Percentiles rank a stretch among this genome's conserved stretches.
Evolutionary conservation across 2,329 filamentous ascomycete genomes (phyloP).

Genomic region (Xylariaceae sp.): DNA sequence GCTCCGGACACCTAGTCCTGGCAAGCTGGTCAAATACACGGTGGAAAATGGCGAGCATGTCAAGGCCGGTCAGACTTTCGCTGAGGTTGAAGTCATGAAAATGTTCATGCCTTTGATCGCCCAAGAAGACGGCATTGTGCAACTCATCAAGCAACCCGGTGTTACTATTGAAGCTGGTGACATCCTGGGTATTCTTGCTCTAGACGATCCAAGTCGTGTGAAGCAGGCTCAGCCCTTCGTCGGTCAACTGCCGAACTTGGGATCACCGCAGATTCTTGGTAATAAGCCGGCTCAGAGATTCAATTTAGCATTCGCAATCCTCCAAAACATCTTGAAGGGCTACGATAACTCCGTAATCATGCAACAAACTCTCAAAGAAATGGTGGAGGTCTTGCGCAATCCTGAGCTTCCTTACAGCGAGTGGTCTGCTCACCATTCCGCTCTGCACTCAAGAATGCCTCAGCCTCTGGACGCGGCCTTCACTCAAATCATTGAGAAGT

Average conservation of each 20-base stretch:
- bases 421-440: conserved; percentile 93
- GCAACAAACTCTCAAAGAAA: conserved; percentile 77
- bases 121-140: conserved; percentile 91
- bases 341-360: conserved; percentile 99
- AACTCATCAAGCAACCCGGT: conserved; percentile 98
- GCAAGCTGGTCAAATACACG: conserved; percentile 97
- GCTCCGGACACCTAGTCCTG: conserved; percentile 87
- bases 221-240: conserved; percentile 95
- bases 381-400: conserved; percentile 86
- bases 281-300: conserved; percentile 91
- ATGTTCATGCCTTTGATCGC: conserved; percentile 99
- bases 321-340: conserved; percentile 84
- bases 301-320: conserved; percentile 69
- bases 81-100: conserved; percentile 99
- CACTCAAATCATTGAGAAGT: conserved; percentile 80
- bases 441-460: conserved; percentile 95
- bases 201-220: conserved; percentile 93
- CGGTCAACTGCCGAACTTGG: conserved; percentile 83
- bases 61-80: conserved; percentile 86
- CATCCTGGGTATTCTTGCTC: conserved; percentile 92
- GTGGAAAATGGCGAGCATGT: conserved; percentile 95
- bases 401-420: conserved; percentile 92
- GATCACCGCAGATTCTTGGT: conserved; percentile 81
- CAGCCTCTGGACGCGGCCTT: conserved; percentile 84
- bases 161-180: conserved; percentile 97